phyloP scores from a whole-genome alignment of 345 rosid genomes.

The Acer saccharum region DNA sequence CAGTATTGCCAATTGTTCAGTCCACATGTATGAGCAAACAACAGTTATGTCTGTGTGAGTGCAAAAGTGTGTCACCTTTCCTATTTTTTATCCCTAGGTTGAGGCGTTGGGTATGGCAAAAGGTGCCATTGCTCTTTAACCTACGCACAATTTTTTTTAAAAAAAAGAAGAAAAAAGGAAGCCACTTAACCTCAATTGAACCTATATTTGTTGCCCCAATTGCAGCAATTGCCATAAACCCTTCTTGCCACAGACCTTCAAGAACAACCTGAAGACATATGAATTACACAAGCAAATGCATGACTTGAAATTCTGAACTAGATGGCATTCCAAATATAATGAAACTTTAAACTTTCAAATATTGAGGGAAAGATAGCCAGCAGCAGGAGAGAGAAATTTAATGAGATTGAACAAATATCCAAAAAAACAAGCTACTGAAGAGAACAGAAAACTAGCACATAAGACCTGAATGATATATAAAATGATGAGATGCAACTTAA shows the following conservation, averaged over 20 bases:
- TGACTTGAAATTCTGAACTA: neutral
- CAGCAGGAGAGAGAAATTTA: neutral
- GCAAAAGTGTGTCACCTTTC: neutral
- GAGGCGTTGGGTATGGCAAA: neutral
- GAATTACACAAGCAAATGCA: neutral
- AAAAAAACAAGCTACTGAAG: neutral
- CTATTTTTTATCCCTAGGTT: neutral
- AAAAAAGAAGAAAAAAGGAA: neutral
- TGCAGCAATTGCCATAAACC: constrained; percentile 91
- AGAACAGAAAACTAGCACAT: constrained; percentile 9
- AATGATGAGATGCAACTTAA: neutral
- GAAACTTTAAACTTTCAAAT: neutral
- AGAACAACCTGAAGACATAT: constrained; percentile 73
- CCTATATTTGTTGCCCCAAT: constrained; percentile 96
- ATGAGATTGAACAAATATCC: neutral
- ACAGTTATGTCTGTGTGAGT: neutral
- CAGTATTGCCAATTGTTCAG: neutral
- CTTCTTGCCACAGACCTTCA: constrained; percentile 88
- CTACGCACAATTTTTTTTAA: neutral
- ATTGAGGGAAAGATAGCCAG: neutral
- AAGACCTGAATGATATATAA: neutral
- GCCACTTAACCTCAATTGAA: constrained; percentile 73
- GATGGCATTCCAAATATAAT: neutral
- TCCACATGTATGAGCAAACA: neutral
- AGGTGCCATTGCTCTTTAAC: neutral